phyloP scores from a whole-genome alignment of 176 grass and related monocot species.

The Musa itinerans region DNA sequence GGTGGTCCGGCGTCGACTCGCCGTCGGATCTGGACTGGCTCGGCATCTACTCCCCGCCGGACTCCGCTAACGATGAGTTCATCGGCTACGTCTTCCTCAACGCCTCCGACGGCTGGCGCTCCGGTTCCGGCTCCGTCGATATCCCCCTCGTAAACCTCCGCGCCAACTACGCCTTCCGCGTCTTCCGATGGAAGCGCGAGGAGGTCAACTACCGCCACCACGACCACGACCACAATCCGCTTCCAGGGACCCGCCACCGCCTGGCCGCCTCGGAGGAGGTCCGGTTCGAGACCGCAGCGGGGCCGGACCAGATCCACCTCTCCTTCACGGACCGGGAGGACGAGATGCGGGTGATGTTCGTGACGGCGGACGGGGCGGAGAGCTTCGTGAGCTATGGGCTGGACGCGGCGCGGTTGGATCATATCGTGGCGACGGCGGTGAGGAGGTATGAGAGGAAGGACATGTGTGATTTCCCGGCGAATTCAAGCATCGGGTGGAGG shows the following conservation, averaged over 20 bases:
- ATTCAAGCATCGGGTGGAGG: slow-evolving; percentile 64
- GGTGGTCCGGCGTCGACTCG: slow-evolving; percentile 47
- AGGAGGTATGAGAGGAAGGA: slow-evolving; percentile 73
- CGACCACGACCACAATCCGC: slow-evolving; percentile 74
- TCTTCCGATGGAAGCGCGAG: slow-evolving; percentile 69
- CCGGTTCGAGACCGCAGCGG: slow-evolving; percentile 24
- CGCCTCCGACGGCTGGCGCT: slow-evolving; percentile 44
- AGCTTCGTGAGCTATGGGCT: slow-evolving; percentile 64
- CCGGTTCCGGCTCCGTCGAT: slow-evolving; percentile 40
- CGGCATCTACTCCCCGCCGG: slow-evolving; percentile 76
- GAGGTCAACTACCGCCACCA: slow-evolving; percentile 58
- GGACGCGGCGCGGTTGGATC: slow-evolving; percentile 24
- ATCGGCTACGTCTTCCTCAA: slow-evolving; percentile 94
- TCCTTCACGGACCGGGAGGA: slow-evolving; percentile 57
- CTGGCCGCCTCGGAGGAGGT: slow-evolving; percentile 51
- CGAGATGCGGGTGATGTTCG: slow-evolving; percentile 90
- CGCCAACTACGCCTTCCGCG: slow-evolving; percentile 65
- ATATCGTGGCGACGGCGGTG: slow-evolving; percentile 44
- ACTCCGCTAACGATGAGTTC: slow-evolving; percentile 53
- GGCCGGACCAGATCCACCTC: slow-evolving; percentile 72
- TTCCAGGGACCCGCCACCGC: slow-evolving; percentile 50
- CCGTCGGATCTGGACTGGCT: slow-evolving; percentile 77
- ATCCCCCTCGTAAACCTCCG: slow-evolving; percentile 69
- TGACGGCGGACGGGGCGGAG: slow-evolving; percentile 42
- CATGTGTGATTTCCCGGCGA: slow-evolving; percentile 78